Percentiles rank a stretch among this genome's conserved stretches.
These are phyloP conservation scores for Theileria orientalis DNA, from an alignment of 169 alveolate genomes.

Conservation along the genomic window DNA sequence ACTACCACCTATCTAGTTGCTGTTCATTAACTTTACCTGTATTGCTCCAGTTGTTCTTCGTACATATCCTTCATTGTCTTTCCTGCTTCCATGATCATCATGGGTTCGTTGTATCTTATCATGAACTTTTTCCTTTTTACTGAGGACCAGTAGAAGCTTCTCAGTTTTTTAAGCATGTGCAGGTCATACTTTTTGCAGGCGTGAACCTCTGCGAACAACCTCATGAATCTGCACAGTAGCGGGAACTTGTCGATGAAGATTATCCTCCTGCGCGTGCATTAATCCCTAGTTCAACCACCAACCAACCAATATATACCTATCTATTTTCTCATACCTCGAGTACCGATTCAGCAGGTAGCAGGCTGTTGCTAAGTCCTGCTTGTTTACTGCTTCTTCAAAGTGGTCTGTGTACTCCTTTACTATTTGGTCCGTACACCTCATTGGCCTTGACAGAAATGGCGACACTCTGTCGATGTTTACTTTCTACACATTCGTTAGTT, in stretches of 20 bases:
- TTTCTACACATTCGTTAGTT: constrained; percentile 28
- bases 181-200: constrained; percentile 64
- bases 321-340: constrained; percentile 44
- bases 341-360: constrained; percentile 64
- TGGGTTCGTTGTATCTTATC: constrained; percentile 62
- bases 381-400: constrained; percentile 70
- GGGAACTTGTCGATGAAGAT: constrained; percentile 57
- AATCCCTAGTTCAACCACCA: background rate
- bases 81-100: constrained; percentile 68
- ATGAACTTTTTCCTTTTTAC: constrained; percentile 67
- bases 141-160: constrained; percentile 72
- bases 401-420: constrained; percentile 56
- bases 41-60: constrained; percentile 66
- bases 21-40: constrained; percentile 21
- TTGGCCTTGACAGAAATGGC: constrained; percentile 73
- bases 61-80: constrained; percentile 72
- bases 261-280: constrained; percentile 32
- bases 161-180: constrained; percentile 46
- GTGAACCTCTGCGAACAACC: constrained; percentile 67
- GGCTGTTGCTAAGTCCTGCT: constrained; percentile 72
- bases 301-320: constrained; percentile 11
- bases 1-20: background rate
- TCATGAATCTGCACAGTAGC: constrained; percentile 55
- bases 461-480: constrained; percentile 67
- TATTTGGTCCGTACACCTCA: constrained; percentile 69